Evolutionary conservation across 2,329 filamentous ascomycete species (phyloP), one percentile per base, ranked within the genome.

Genomic region (Elsinoe batatas): DNA sequence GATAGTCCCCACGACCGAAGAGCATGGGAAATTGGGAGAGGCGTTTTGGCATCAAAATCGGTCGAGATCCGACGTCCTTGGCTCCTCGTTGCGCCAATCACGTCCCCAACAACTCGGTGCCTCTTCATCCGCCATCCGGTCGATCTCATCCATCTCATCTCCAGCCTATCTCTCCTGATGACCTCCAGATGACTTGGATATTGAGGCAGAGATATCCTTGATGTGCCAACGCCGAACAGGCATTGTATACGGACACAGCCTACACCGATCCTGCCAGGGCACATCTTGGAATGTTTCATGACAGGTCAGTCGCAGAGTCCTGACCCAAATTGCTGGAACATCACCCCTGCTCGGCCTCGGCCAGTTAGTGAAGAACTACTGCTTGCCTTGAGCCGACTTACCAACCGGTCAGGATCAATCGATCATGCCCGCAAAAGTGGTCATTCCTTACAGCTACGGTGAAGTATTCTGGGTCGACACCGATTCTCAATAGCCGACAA

Each of bases 11-110:
- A 22, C 35, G 32, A 51, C 11, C 33, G 2, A 51, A n/a, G 22
- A 35, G 44, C 5, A 36, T 38, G 47, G 47, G 47, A 51, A 38
- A 51, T 51, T 32, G 32, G n/a, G 47, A 51, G 32, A 37, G 33
- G 47, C 47, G 47, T 51, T 51, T 51, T 36, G 20, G 26, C n/a
- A 7, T 12, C 20, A 22, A 18, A 11, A 13, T 22, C 40, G 17
- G 40, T 44, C 17, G 20, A 44, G 40, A 44, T 44, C 40, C 40
- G 40, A 26, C 12, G 40, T 44, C 40, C 26, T 30, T 30, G 26
- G 26, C 26, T 5, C 26, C 26, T 22, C 18, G 10, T 12, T 13
- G 40, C 40, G 30, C 40, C 40, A 44, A 26, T 44, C 40, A 44
- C 40, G 11, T 44, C 11, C 26, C 18, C 2, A 26, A 12, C n/a